Evolutionary conservation across 192 early-diverging fungal genomes (phyloP).

Genomic region (Coemansia sp.): DNA sequence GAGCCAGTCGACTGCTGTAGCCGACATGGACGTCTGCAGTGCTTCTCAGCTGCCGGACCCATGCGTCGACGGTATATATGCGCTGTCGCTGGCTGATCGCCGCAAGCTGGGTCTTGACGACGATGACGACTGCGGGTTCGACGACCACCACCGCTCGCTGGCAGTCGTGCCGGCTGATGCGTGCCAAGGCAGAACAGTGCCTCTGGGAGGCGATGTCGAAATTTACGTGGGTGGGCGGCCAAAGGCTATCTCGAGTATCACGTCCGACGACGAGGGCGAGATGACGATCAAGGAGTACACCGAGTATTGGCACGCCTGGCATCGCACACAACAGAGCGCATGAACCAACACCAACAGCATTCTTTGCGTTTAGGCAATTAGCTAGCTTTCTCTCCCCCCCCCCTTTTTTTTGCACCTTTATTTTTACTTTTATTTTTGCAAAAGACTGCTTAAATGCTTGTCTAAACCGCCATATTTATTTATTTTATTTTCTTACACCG

Average conservation of each 20-base stretch:
- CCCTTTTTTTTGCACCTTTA: not conserved
- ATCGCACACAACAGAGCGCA: not conserved
- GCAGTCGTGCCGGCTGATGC: constrained; percentile 9
- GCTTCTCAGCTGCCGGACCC: constrained; percentile 23
- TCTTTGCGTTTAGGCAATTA: not conserved
- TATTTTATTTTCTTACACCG: not conserved
- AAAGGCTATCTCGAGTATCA: constrained; percentile 33
- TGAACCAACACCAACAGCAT: not conserved
- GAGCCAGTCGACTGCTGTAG: not conserved
- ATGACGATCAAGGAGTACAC: constrained; percentile 45
- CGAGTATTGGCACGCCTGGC: constrained; percentile 45
- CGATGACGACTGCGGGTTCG: too few relatives aligned
- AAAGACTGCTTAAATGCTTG: not conserved
- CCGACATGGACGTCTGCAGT: not conserved
- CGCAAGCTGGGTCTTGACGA: constrained; percentile 43
- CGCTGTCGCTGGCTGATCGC: constrained; percentile 35
- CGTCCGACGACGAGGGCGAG: constrained; percentile 31
- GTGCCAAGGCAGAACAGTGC: not conserved
- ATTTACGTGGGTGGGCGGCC: constrained; percentile 28
- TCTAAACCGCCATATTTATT: not conserved
- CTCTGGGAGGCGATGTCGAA: constrained; percentile 8
- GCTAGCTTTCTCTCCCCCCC: not conserved
- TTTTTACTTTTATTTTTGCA: not conserved
- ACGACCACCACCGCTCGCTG: too few relatives aligned
- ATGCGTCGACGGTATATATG: constrained; percentile 38